Conservation (phyloP, 2,329 filamentous ascomycete species). For the Waltergamsia citrina region DNA sequence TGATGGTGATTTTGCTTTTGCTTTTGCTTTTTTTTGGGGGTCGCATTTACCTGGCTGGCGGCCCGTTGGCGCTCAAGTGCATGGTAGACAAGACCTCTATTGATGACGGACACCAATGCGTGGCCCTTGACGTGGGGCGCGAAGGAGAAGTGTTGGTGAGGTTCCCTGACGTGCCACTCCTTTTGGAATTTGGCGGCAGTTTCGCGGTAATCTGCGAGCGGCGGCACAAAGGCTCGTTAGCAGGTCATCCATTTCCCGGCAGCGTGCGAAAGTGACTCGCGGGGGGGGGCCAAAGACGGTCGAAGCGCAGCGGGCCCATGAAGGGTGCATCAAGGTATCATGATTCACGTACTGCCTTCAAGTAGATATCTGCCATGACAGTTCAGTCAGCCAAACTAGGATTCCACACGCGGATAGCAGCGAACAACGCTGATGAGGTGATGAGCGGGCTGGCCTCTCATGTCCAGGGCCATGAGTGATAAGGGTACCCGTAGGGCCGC, state of each 20-base stretch:
- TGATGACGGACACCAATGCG: constrained; percentile 52
- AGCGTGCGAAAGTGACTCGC: too few species aligned
- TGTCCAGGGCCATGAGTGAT: too few species aligned
- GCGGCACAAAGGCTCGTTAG: constrained; percentile 1
- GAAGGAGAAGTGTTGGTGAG: constrained; percentile 53
- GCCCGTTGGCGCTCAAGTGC: constrained; percentile 47
- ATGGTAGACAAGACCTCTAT: constrained; percentile 54
- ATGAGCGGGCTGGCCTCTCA: too few species aligned
- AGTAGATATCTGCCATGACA: constrained; percentile 42
- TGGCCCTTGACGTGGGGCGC: constrained; percentile 56
- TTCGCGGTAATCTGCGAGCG: constrained; percentile 51
- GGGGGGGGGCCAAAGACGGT: too few species aligned
- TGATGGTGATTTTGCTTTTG: not conserved
- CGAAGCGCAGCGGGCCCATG: too few species aligned
- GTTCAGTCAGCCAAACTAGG: not conserved
- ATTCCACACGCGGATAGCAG: not conserved
- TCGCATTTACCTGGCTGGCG: constrained; percentile 34
- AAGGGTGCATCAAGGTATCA: too few species aligned
- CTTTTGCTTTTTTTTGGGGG: not conserved
- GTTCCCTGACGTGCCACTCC: constrained; percentile 55
- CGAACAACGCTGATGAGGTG: not conserved
- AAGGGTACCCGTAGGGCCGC: too few species aligned
- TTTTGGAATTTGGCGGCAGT: constrained; percentile 59
- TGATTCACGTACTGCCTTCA: constrained; percentile 56
- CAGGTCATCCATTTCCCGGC: not conserved